These are phyloP conservation scores for Erythrophleum fordii DNA, from an alignment of 306 rosid genomes.

Conservation along the genomic window DNA sequence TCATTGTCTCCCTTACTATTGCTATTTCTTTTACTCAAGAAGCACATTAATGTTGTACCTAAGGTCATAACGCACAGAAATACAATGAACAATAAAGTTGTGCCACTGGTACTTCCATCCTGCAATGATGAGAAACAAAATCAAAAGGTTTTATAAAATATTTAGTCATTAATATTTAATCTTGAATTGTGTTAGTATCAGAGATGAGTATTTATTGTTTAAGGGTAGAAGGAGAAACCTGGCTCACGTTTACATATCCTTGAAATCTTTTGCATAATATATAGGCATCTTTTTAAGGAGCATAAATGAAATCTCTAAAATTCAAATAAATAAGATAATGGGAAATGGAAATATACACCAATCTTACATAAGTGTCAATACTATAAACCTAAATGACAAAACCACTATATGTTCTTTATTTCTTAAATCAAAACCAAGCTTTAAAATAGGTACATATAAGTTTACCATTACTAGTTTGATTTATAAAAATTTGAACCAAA, in stretches of 20 bases:
- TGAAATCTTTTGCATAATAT: slow-evolving; percentile 3
- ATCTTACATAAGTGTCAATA: slow-evolving; percentile 19
- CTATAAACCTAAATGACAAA: slow-evolving; percentile 16
- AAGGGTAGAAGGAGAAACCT: slow-evolving; percentile 22
- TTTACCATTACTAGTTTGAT: slow-evolving; percentile 1
- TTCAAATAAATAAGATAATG: slow-evolving; percentile 2
- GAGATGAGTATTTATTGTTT: slow-evolving; percentile 16
- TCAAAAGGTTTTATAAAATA: slow-evolving; percentile 22
- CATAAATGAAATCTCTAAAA: not conserved
- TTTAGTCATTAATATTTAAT: not conserved
- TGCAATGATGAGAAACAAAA: slow-evolving; percentile 45
- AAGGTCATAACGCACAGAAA: slow-evolving; percentile 77
- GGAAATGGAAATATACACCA: slow-evolving; percentile 17
- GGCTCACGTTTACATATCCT: slow-evolving; percentile 22
- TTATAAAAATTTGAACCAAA: slow-evolving; percentile 13
- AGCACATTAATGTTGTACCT: slow-evolving; percentile 77
- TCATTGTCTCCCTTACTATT: slow-evolving; percentile 46
- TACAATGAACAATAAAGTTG: slow-evolving; percentile 73
- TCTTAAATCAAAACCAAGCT: slow-evolving; percentile 14
- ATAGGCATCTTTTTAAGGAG: slow-evolving; percentile 1
- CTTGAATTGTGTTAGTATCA: slow-evolving; percentile 16
- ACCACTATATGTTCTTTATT: slow-evolving; percentile 9
- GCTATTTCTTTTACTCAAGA: slow-evolving; percentile 63
- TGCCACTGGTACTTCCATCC: slow-evolving; percentile 69
- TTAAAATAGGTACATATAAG: not conserved